Conservation (phyloP, 495 filamentous ascomycete species). For the Talaromyces borbonicus region DNA sequence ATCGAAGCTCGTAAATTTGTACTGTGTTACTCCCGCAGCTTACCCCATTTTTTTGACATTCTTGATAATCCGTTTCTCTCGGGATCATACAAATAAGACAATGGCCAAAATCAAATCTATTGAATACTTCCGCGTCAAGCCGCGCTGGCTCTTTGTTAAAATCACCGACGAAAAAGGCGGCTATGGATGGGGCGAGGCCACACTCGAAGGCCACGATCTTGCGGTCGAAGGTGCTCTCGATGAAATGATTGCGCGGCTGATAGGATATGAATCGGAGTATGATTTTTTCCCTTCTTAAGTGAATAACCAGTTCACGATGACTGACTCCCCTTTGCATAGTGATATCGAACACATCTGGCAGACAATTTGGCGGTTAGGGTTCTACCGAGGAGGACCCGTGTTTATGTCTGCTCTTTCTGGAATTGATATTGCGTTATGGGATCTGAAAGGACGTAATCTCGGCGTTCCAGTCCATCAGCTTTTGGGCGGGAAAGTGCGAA, state of each 20-base stretch:
- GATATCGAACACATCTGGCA: constrained; percentile 82
- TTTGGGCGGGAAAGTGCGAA: constrained; percentile 64
- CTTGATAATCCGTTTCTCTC: too few relatives aligned
- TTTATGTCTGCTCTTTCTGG: constrained; percentile 74
- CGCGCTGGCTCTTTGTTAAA: constrained; percentile 75
- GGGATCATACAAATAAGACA: too few relatives aligned
- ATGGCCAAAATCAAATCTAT: constrained; percentile 63
- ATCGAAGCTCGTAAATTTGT: too few relatives aligned
- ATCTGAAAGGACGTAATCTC: constrained; percentile 54
- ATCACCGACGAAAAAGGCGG: constrained; percentile 53
- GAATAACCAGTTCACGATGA: too few relatives aligned
- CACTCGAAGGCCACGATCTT: constrained; percentile 65
- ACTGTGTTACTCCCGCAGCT: too few relatives aligned
- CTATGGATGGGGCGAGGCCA: constrained; percentile 72
- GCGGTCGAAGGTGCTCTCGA: constrained; percentile 68
- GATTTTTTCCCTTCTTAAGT: constrained; percentile 9
- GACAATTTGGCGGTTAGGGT: constrained; percentile 54
- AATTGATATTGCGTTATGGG: constrained; percentile 78
- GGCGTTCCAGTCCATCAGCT: constrained; percentile 65
- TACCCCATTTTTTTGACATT: too few relatives aligned
- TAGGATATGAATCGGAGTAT: constrained; percentile 66
- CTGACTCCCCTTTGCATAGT: constrained; percentile 28
- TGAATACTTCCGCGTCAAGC: constrained; percentile 66
- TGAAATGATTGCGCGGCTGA: constrained; percentile 51
- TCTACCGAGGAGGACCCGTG: constrained; percentile 76